Percentiles rank a stretch among this genome's conserved stretches.
Evolutionary conservation across 202 grass and related monocot species (phyloP).

Genomic region (Musa balbisiana): DNA sequence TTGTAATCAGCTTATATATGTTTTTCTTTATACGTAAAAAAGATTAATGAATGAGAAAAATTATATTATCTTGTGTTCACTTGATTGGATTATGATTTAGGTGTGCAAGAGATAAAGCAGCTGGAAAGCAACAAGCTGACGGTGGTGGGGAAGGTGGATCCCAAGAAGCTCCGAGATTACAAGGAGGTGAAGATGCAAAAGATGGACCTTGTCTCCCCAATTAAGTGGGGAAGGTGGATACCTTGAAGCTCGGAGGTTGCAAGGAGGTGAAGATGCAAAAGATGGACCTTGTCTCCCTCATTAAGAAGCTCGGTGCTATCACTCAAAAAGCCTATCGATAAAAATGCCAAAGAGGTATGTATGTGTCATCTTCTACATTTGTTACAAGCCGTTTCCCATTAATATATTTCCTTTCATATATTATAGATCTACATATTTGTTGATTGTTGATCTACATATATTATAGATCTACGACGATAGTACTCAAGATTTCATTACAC

Average conservation of each 20-base stretch:
- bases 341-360: neutral
- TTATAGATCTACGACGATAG: neutral
- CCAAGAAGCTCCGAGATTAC: slow-evolving; percentile 44
- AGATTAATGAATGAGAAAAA: too few species aligned
- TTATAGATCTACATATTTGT: neutral
- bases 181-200: slow-evolving; percentile 48
- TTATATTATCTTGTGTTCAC: too few species aligned
- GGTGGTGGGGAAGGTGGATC: slow-evolving; percentile 51
- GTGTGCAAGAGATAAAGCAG: slow-evolving; percentile 56
- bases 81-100: slow-evolving; percentile 4
- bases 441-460: neutral
- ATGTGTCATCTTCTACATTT: neutral
- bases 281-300: slow-evolving; percentile 48
- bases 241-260: slow-evolving; percentile 43
- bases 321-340: neutral
- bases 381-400: neutral
- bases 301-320: neutral
- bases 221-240: slow-evolving; percentile 47
- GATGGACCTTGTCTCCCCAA: slow-evolving; percentile 42
- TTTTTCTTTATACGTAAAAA: too few species aligned
- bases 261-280: slow-evolving; percentile 48
- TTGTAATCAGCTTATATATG: too few species aligned
- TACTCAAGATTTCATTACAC: neutral
- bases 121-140: slow-evolving; percentile 42
- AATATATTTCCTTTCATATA: neutral